phyloP scores from a whole-genome alignment of 2,329 filamentous ascomycete species.

The Aspergillus alliaceus region DNA sequence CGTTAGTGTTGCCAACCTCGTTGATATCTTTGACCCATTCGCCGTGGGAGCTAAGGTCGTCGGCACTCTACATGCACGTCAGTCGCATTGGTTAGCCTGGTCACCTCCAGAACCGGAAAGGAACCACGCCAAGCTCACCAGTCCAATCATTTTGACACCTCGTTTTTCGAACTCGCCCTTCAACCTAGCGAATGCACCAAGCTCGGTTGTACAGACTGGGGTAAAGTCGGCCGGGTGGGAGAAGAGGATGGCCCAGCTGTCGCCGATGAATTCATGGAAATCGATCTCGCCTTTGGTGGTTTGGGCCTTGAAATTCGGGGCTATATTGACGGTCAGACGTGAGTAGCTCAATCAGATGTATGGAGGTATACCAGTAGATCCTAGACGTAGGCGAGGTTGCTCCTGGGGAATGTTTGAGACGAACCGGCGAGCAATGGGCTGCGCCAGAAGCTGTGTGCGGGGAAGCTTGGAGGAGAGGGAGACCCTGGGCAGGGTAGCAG shows the following conservation, averaged over 20 bases:
- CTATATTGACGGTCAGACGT: conserved; percentile 35
- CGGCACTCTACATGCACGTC: conserved; percentile 56
- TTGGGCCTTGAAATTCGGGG: conserved; percentile 69
- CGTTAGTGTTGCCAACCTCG: conserved; percentile 71
- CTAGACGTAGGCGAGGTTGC: conserved; percentile 36
- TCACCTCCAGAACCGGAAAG: neutral
- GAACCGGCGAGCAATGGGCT: conserved; percentile 31
- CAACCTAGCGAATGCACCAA: conserved; percentile 90
- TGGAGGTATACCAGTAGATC: conserved; percentile 30
- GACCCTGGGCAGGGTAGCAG: conserved; percentile 16
- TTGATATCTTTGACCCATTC: conserved; percentile 89
- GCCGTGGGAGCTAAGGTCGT: conserved; percentile 79
- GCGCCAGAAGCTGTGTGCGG: conserved; percentile 10
- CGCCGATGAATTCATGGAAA: conserved; percentile 71
- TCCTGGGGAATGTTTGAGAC: conserved; percentile 28
- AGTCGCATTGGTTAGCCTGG: neutral
- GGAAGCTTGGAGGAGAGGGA: conserved; percentile 19
- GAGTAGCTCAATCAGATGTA: neutral
- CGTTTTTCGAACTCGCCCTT: conserved; percentile 86
- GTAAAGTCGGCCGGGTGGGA: conserved; percentile 80
- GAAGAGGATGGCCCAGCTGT: conserved; percentile 71
- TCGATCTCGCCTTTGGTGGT: conserved; percentile 67
- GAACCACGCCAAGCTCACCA: conserved; percentile 36
- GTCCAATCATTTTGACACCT: conserved; percentile 85
- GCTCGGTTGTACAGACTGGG: conserved; percentile 93